Conservation (phyloP, 23 red algal species). For the Porphyridium purpureum region DNA sequence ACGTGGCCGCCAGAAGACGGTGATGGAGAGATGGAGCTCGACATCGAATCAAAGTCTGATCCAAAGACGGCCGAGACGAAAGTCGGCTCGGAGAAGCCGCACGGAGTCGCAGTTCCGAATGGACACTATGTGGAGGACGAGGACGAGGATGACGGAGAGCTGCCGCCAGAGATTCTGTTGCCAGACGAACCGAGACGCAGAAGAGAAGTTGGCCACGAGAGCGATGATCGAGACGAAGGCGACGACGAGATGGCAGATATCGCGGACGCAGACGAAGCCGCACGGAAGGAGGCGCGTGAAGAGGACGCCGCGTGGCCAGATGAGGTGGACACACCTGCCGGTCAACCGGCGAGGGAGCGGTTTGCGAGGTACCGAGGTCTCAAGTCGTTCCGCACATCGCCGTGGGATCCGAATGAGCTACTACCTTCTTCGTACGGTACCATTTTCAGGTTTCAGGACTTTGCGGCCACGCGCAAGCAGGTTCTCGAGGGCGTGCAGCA, state of each 20-base stretch:
- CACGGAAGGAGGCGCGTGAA: constrained; percentile 8
- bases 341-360: constrained; percentile 54
- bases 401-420: constrained; percentile 71
- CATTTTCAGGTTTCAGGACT: constrained; percentile 59
- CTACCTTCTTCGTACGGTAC: constrained; percentile 44
- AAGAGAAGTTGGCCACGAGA: constrained; percentile 5
- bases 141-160: not conserved
- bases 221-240: constrained; percentile 13
- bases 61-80: not conserved
- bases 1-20: constrained; percentile 60
- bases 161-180: not conserved
- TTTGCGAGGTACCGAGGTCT: constrained; percentile 81
- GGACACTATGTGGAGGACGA: constrained; percentile 7
- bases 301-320: constrained; percentile 73
- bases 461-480: constrained; percentile 13
- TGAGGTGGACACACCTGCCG: constrained; percentile 75
- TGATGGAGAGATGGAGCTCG: constrained; percentile 1
- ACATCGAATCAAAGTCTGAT: not conserved
- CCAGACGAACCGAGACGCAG: not conserved
- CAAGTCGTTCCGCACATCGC: constrained; percentile 50
- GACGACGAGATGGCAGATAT: constrained; percentile 5
- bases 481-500: not conserved
- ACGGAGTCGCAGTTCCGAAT: not conserved
- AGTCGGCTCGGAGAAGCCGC: not conserved
- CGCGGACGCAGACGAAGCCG: constrained; percentile 10